These are phyloP conservation scores for Cystofilobasidium ferigula DNA, from an alignment of 768 basidiomycete genomes.

Conservation along the genomic window DNA sequence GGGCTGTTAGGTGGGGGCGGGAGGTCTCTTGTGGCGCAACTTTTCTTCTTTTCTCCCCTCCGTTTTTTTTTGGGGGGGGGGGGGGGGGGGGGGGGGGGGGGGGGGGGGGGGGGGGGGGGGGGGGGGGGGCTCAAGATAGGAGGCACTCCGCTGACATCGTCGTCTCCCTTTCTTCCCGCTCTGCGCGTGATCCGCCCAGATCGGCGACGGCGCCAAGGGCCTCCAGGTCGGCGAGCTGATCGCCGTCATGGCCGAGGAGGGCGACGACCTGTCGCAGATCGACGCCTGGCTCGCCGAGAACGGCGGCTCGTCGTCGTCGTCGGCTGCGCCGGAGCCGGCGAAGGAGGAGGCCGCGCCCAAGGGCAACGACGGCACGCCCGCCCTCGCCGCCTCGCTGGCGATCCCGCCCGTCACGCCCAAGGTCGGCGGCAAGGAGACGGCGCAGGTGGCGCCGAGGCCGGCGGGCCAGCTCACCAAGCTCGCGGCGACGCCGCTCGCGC, in stretches of 20 bases:
- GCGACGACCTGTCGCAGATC: constrained; percentile 81
- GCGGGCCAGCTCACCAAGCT: constrained; percentile 37
- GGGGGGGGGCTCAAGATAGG: too few species aligned
- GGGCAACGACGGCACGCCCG: constrained; percentile 26
- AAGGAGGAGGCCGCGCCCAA: constrained; percentile 40
- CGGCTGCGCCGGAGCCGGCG: constrained; percentile 28
- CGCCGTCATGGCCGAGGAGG: constrained; percentile 86
- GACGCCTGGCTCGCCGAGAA: constrained; percentile 60
- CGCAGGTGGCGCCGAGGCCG: constrained; percentile 30
- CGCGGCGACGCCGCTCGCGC: constrained; percentile 90
- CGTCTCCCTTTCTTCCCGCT: constrained; percentile 13
- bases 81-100: too few species aligned
- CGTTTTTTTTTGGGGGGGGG: too few species aligned
- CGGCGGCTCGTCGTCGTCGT: constrained; percentile 30
- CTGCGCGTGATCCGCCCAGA: constrained; percentile 43
- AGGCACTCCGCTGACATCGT: background rate
- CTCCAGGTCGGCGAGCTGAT: constrained; percentile 77
- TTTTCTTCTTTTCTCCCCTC: background rate
- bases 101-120: too few species aligned
- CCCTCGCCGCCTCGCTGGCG: constrained; percentile 32
- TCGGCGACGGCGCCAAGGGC: constrained; percentile 71
- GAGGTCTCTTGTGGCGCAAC: too few species aligned
- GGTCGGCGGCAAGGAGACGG: constrained; percentile 22
- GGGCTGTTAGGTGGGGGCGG: too few species aligned
- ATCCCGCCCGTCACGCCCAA: background rate